Percentiles rank a stretch among this genome's conserved stretches.
phyloP scores from a whole-genome alignment of 2,329 filamentous ascomycete genomes.

The Aureobasidium mangrovei region DNA sequence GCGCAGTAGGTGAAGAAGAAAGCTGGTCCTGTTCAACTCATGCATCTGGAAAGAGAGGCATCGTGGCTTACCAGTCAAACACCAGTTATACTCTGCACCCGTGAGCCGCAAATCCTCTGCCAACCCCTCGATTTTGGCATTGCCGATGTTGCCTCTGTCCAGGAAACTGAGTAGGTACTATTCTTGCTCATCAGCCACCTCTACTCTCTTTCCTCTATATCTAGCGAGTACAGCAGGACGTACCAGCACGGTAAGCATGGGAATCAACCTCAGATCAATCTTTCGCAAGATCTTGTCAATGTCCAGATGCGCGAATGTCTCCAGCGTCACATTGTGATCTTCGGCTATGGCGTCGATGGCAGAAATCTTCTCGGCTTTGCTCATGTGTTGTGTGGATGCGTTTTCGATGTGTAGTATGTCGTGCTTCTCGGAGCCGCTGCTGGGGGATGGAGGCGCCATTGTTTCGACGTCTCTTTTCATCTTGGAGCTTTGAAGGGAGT shows the following conservation, averaged over 20 bases:
- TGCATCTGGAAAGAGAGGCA: neutral
- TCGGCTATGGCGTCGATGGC: conserved; percentile 16
- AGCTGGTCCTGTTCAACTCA: conserved; percentile 11
- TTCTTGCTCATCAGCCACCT: neutral
- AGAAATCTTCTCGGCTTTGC: conserved; percentile 12
- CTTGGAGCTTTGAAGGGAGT: too few relatives aligned
- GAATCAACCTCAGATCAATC: conserved; percentile 34
- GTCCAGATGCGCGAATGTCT: conserved; percentile 23
- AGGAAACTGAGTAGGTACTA: conserved; percentile 26
- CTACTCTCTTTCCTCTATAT: neutral
- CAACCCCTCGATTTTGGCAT: conserved; percentile 23
- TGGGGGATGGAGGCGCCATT: too few relatives aligned
- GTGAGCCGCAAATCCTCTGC: conserved; percentile 19
- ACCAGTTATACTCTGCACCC: conserved; percentile 44
- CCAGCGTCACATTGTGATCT: conserved; percentile 27
- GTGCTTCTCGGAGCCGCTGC: neutral
- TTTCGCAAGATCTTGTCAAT: conserved; percentile 41
- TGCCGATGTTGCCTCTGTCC: conserved; percentile 21
- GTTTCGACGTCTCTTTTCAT: neutral
- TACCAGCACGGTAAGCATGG: conserved; percentile 28
- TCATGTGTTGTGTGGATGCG: neutral
- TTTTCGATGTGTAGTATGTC: conserved; percentile 8
- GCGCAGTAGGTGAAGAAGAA: conserved; percentile 35
- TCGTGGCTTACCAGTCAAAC: conserved; percentile 20
- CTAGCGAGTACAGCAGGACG: conserved; percentile 18